phyloP scores from a whole-genome alignment of 176 grass and related monocot genomes.

The Musa itinerans region DNA sequence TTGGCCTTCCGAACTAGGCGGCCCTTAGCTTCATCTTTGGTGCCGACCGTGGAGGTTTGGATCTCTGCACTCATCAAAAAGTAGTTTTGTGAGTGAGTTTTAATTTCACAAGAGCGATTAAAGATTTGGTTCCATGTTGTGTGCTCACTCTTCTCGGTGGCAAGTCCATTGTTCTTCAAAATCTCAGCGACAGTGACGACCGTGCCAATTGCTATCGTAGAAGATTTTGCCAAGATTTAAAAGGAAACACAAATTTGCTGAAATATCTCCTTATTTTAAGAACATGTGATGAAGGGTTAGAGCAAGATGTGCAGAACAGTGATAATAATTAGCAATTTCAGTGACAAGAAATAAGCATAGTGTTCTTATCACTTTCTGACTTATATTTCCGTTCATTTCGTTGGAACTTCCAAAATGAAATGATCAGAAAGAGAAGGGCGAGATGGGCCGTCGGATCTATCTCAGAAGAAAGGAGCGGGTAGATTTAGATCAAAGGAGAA shows the following conservation, averaged over 20 bases:
- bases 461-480: conserved; percentile 11
- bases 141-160: conserved; percentile 63
- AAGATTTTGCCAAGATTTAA: not conserved
- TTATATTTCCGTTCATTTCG: too few relatives aligned
- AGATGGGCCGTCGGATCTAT: not conserved
- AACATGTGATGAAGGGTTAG: too few relatives aligned
- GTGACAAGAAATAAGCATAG: too few relatives aligned
- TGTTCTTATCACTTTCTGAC: too few relatives aligned
- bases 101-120: not conserved
- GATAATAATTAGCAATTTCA: too few relatives aligned
- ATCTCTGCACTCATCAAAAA: conserved; percentile 36
- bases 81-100: not conserved
- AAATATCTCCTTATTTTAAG: too few relatives aligned
- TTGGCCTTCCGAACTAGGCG: conserved; percentile 80
- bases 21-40: conserved; percentile 64
- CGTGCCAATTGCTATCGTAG: conserved; percentile 49
- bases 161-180: conserved; percentile 76
- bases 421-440: not conserved
- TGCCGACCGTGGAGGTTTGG: conserved; percentile 71
- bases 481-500: conserved; percentile 10
- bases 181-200: conserved; percentile 91
- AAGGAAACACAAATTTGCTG: conserved; percentile 11
- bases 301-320: too few relatives aligned
- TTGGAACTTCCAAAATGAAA: too few relatives aligned
- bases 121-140: not conserved